Percentiles rank a stretch among this genome's conserved stretches.
Conservation (phyloP, 331 rosid species). For the Phaseolus coccineus region DNA sequence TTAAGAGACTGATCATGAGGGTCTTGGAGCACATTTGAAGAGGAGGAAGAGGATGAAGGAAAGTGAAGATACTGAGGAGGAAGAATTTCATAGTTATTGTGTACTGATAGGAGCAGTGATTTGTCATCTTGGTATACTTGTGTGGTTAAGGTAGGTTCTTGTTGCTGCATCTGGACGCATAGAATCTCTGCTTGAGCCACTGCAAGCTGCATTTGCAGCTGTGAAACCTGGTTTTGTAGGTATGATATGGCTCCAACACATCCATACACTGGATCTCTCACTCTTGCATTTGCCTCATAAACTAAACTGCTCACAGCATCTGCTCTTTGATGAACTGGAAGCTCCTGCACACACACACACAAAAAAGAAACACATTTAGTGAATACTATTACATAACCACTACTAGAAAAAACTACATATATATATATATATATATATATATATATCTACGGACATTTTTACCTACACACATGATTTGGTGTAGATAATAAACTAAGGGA, state of each 20-base stretch:
- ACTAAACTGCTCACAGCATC: slow-evolving; percentile 83
- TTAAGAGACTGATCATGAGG: slow-evolving; percentile 54
- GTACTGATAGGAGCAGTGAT: slow-evolving; percentile 49
- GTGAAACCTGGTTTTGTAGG: slow-evolving; percentile 75
- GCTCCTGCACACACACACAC: slow-evolving; percentile 39
- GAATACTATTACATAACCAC: too few species aligned
- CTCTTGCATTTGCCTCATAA: slow-evolving; percentile 83
- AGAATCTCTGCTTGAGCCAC: slow-evolving; percentile 78
- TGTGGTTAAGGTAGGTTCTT: slow-evolving; percentile 49
- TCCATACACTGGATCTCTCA: slow-evolving; percentile 81
- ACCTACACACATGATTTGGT: too few species aligned
- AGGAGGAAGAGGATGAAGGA: slow-evolving; percentile 61
- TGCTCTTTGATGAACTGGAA: slow-evolving; percentile 62
- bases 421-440: too few species aligned
- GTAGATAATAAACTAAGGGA: too few species aligned
- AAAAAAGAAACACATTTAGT: not conserved
- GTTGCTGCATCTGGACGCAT: slow-evolving; percentile 70
- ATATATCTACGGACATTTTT: too few species aligned
- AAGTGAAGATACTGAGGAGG: slow-evolving; percentile 55
- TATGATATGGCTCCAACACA: slow-evolving; percentile 81
- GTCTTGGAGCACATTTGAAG: slow-evolving; percentile 65
- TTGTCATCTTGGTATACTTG: slow-evolving; percentile 50
- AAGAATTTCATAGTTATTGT: slow-evolving; percentile 42
- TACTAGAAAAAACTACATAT: too few species aligned
- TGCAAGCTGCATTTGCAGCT: slow-evolving; percentile 79